phyloP scores from a whole-genome alignment of 1,139 yeast species.

The Blastobotrys raffinosifermentans region DNA sequence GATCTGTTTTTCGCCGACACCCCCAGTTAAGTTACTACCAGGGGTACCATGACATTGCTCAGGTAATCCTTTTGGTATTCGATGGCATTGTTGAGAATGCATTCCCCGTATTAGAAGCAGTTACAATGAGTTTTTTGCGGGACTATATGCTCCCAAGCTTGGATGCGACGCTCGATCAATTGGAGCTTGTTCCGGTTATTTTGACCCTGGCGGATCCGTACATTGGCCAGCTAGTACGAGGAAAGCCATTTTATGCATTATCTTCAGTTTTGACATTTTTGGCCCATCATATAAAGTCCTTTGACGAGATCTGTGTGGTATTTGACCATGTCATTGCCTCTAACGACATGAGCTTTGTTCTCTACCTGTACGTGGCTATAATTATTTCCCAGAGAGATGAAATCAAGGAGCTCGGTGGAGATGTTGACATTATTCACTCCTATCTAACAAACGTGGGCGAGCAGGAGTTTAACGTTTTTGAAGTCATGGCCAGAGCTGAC shows the following conservation, averaged over 20 bases:
- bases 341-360: constrained; percentile 37
- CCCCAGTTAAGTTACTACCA: constrained; percentile 75
- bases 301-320: constrained; percentile 46
- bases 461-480: constrained; percentile 15
- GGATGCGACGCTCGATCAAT: constrained; percentile 57
- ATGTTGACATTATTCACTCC: constrained; percentile 29
- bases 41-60: constrained; percentile 86
- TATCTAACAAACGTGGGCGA: constrained; percentile 24
- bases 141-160: constrained; percentile 81
- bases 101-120: constrained; percentile 45
- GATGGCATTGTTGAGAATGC: constrained; percentile 32
- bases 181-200: constrained; percentile 59
- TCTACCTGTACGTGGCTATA: constrained; percentile 56
- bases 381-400: constrained; percentile 39
- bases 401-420: constrained; percentile 32
- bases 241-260: constrained; percentile 56
- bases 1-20: constrained; percentile 51
- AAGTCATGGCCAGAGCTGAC: constrained; percentile 16
- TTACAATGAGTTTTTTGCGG: constrained; percentile 61
- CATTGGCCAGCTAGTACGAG: constrained; percentile 45
- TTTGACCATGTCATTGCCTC: constrained; percentile 60
- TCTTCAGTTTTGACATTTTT: constrained; percentile 74
- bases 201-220: constrained; percentile 45
- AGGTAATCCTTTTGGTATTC: constrained; percentile 57
- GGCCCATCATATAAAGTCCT: constrained; percentile 60